phyloP scores from a whole-genome alignment of 2,329 filamentous ascomycete species.

The Ophiocordyceps camponoti-leonardi region DNA sequence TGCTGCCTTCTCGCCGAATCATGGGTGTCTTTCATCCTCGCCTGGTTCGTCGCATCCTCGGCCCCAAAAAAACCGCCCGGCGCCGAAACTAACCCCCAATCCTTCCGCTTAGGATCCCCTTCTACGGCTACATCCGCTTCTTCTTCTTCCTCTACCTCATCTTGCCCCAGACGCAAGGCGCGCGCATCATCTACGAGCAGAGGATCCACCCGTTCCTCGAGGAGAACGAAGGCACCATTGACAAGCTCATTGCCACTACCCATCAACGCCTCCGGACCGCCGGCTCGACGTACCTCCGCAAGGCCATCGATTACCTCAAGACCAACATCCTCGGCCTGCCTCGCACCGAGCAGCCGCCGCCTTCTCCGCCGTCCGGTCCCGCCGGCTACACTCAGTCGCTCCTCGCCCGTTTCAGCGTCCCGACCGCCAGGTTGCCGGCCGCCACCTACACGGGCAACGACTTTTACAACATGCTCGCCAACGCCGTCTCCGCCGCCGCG shows the following conservation, averaged over 20 bases:
- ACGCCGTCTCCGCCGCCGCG: slow-evolving; percentile 49
- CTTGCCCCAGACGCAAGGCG: slow-evolving; percentile 92
- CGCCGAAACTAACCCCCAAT: not conserved
- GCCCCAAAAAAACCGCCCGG: not conserved
- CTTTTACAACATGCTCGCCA: slow-evolving; percentile 62
- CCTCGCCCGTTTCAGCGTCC: slow-evolving; percentile 73
- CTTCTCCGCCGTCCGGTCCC: slow-evolving; percentile 22
- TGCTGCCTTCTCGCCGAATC: slow-evolving; percentile 69
- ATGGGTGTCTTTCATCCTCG: slow-evolving; percentile 72
- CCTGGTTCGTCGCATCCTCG: slow-evolving; percentile 36
- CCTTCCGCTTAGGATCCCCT: slow-evolving; percentile 48
- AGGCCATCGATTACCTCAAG: slow-evolving; percentile 52
- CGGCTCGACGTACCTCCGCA: slow-evolving; percentile 60
- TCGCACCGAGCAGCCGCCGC: slow-evolving; percentile 25
- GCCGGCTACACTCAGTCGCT: slow-evolving; percentile 61
- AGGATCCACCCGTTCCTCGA: slow-evolving; percentile 78
- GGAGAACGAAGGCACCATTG: slow-evolving; percentile 76
- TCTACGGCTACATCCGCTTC: slow-evolving; percentile 84
- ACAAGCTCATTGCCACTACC: slow-evolving; percentile 67
- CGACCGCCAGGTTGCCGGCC: slow-evolving; percentile 42
- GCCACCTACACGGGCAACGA: slow-evolving; percentile 36
- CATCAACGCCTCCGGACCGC: slow-evolving; percentile 65
- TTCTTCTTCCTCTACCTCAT: slow-evolving; percentile 84
- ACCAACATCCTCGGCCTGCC: slow-evolving; percentile 67
- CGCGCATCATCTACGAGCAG: slow-evolving; percentile 66